Conservation (phyloP, 108 stramenopile species). For the Pseudonitzschia multiseries region DNA sequence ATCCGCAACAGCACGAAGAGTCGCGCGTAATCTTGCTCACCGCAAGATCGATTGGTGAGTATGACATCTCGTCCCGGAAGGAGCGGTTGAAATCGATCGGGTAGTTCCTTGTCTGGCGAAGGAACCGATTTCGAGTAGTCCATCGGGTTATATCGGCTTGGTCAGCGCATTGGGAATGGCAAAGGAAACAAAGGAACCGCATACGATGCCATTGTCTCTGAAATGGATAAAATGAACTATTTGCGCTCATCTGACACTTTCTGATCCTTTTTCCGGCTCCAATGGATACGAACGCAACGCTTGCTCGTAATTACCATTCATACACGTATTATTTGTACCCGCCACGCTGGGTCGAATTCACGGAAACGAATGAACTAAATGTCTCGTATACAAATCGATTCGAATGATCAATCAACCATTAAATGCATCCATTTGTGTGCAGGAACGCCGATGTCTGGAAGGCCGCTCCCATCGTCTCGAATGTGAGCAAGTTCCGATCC, state of each 20-base stretch:
- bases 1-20: slow-evolving; percentile 47
- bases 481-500: slow-evolving; percentile 72
- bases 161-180: neutral
- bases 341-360: no score
- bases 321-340: neutral
- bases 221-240: no score
- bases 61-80: neutral
- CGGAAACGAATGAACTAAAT: no score
- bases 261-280: neutral
- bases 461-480: slow-evolving; percentile 69
- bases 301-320: neutral
- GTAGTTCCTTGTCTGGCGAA: neutral
- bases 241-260: neutral
- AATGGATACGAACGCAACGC: neutral
- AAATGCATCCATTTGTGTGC: neutral
- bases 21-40: slow-evolving; percentile 47
- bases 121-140: neutral
- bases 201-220: no score
- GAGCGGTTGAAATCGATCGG: neutral
- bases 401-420: no score
- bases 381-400: neutral
- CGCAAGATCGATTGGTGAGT: slow-evolving; percentile 54
- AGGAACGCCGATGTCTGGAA: slow-evolving; percentile 82
- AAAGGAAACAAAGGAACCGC: neutral
- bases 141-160: neutral